A percentile compares a stretch with the other conserved stretches of the same genome.
These are phyloP conservation scores for Inosperma sp. DNA, from an alignment of 768 basidiomycete species.

Conservation along the genomic window DNA sequence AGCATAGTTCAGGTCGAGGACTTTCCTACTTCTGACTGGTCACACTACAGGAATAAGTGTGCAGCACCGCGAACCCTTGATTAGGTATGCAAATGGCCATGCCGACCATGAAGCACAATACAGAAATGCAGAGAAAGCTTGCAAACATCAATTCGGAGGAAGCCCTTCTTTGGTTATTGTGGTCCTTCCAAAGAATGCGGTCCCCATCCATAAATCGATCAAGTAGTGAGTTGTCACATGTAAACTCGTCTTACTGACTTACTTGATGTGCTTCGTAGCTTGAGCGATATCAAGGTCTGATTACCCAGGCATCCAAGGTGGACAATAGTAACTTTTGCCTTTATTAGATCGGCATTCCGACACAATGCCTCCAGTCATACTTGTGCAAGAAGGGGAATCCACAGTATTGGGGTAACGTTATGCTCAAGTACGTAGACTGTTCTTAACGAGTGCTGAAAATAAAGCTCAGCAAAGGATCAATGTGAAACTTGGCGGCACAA, in stretches of 20 bases:
- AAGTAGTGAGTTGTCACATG: conserved; percentile 81
- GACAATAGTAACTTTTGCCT: not conserved
- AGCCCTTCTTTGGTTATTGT: conserved; percentile 58
- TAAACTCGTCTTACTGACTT: too few species aligned
- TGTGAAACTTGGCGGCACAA: conserved; percentile 78
- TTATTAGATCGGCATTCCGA: conserved; percentile 63
- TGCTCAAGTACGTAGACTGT: conserved; percentile 53
- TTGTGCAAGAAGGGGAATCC: conserved; percentile 60
- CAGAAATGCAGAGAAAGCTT: conserved; percentile 40
- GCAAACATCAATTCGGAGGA: conserved; percentile 32
- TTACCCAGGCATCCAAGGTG: not conserved
- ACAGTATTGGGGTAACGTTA: conserved; percentile 77
- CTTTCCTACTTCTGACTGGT: not conserved
- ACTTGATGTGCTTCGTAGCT: too few species aligned
- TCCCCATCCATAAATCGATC: conserved; percentile 66
- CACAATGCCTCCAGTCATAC: conserved; percentile 63
- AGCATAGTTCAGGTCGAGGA: conserved; percentile 21
- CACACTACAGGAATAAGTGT: not conserved
- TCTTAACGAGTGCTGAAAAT: not conserved
- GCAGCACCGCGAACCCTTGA: not conserved
- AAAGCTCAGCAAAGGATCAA: conserved; percentile 49
- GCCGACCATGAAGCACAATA: not conserved
- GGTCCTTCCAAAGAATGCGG: conserved; percentile 62
- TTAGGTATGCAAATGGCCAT: not conserved
- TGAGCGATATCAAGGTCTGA: not conserved